Percentiles rank a stretch among this genome's conserved stretches.
These are phyloP conservation scores for Hymenoscyphus occultus DNA, from an alignment of 2,329 filamentous ascomycete genomes.

Conservation along the genomic window DNA sequence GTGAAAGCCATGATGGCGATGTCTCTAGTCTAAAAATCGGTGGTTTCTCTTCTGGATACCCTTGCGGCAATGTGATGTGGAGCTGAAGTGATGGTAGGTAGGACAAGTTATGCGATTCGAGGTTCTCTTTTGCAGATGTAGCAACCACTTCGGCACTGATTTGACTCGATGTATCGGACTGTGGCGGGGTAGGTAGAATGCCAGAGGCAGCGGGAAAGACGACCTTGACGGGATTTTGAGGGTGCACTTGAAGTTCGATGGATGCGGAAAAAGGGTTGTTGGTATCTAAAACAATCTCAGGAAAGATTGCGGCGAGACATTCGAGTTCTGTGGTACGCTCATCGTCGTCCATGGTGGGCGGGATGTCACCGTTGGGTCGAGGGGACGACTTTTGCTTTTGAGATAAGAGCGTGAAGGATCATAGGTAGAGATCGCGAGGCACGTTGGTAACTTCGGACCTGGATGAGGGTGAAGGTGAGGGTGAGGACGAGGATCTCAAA, in stretches of 20 bases:
- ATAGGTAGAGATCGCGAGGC: conserved; percentile 19
- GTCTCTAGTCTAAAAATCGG: conserved; percentile 52
- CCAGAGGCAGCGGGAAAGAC: conserved; percentile 50
- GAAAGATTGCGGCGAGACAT: conserved; percentile 62
- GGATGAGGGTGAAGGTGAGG: not conserved
- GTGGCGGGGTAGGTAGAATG: conserved; percentile 30
- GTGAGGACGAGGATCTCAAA: conserved; percentile 11
- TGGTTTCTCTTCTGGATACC: conserved; percentile 54
- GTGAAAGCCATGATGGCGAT: conserved; percentile 55
- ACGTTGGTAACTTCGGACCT: conserved; percentile 4
- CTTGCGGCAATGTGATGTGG: conserved; percentile 51
- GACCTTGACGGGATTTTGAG: conserved; percentile 53
- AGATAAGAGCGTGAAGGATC: conserved; percentile 14
- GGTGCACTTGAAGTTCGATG: conserved; percentile 58
- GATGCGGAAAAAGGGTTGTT: conserved; percentile 44
- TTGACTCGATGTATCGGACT: conserved; percentile 23
- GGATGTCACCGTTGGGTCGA: conserved; percentile 30
- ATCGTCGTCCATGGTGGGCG: conserved; percentile 58
- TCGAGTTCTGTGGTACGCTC: conserved; percentile 57
- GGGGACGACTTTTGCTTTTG: conserved; percentile 26
- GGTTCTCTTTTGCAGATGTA: conserved; percentile 15
- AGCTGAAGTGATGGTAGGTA: conserved; percentile 58
- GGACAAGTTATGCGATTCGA: conserved; percentile 32
- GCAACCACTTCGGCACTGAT: conserved; percentile 15
- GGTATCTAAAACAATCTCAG: conserved; percentile 54